These are phyloP conservation scores for Vitis hybrid DNA, from an alignment of 177 flowering plant species.

Conservation along the genomic window DNA sequence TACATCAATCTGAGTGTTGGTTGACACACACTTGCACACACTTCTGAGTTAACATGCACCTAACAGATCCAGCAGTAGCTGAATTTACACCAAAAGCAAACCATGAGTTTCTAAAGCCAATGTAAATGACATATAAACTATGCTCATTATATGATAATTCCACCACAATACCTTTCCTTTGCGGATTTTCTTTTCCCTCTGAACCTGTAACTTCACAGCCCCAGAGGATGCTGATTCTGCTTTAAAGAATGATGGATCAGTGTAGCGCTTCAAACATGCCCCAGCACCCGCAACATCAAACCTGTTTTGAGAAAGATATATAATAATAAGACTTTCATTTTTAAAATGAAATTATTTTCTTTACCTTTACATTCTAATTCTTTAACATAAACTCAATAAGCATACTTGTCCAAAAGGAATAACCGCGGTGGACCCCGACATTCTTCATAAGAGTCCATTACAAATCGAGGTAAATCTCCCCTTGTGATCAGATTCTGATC, in stretches of 20 bases:
- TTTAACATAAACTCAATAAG: neutral
- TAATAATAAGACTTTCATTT: neutral
- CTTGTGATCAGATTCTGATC: constrained; percentile 69
- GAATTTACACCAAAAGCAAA: neutral
- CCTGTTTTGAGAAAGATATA: constrained; percentile 31
- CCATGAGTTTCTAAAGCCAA: neutral
- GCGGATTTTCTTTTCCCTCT: constrained; percentile 68
- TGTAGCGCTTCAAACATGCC: constrained; percentile 89
- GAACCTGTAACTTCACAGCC: constrained; percentile 33
- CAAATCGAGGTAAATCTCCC: constrained; percentile 91
- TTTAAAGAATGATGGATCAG: constrained; percentile 93
- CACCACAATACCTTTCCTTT: constrained; percentile 65
- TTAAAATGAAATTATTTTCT: neutral
- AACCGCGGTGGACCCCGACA: constrained; percentile 93
- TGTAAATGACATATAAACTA: neutral
- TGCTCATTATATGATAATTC: neutral
- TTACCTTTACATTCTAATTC: neutral
- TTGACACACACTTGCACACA: too few relatives aligned
- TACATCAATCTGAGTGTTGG: too few relatives aligned
- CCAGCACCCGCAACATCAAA: constrained; percentile 99
- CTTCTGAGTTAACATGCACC: too few relatives aligned
- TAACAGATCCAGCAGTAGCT: neutral
- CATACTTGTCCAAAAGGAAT: constrained; percentile 94
- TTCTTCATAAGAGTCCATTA: constrained; percentile 97
- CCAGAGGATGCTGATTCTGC: constrained; percentile 42